Base-by-base conservation (phyloP, 202 grass and related monocot species). In the Setaria italica region DNA sequence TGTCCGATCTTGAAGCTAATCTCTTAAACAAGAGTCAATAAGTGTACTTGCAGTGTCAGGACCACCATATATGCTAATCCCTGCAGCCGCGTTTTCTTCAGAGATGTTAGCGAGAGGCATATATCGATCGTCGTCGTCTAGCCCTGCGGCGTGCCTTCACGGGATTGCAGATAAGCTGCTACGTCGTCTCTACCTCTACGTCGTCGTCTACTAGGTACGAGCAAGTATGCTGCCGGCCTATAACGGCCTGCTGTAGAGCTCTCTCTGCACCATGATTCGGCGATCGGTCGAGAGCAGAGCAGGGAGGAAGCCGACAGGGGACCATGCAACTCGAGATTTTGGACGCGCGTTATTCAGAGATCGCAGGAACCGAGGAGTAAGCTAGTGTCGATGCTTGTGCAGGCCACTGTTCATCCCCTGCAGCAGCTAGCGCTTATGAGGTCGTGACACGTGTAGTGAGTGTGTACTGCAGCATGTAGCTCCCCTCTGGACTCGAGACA, bases 81-180 rank as follows among this genome's bases (percentile, higher is more conserved):
- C 25, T 25, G 25, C 25, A 25, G 25, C 25, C 67, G 73, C 59
- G 37, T 80, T 67, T 67, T 80, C 46, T 57, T 57, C 19, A 73
- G 34, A 43, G 87, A 84, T 42, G 74, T 37, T n/a, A 77, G 34
- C 29, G 12, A 64, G 29, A 33, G 30, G 62, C 62, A 30, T 11
- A 20, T 3, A 50, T 64, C 5, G 12, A 13, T 34, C 43, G 21
- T 13, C 68, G 25, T 43, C 37, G 30, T 67, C 70, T 76, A 55
- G 59, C 60, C 70, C 29, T 41, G 56, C 75, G 57, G 56, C 75
- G 57, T 78, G 71, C 82, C 59, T 13, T 76, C 71, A 84, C 72
- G 60, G 62, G 65, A 47, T 67, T 85, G 73, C 49, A 69, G 62
- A 85, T 85, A 77, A 85, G 80, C 67, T 15, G 32, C 39, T 47